Percentiles rank a stretch among this genome's conserved stretches.
Evolutionary conservation across 345 rosid genomes (phyloP).

Genomic region (Jatropha curcas): DNA sequence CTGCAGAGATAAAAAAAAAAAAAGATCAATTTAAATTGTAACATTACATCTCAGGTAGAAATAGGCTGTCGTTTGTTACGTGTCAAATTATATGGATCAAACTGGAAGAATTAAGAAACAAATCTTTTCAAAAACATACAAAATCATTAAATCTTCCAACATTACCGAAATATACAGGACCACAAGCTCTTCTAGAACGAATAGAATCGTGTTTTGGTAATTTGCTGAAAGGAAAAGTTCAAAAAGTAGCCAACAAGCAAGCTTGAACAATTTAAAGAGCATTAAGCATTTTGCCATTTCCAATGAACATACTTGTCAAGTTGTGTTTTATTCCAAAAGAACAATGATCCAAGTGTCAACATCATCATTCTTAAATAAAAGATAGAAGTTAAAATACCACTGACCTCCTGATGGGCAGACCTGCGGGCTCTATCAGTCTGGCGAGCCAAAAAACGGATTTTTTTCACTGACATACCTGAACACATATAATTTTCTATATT

Average conservation of each 20-base stretch:
- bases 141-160: too few species aligned
- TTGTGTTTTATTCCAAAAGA: not conserved
- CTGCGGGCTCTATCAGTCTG: conserved; percentile 93
- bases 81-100: not conserved
- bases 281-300: not conserved
- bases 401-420: conserved; percentile 98
- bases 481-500: not conserved
- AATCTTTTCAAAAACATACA: not conserved
- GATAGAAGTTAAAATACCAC: not conserved
- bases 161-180: too few species aligned
- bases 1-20: conserved; percentile 41
- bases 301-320: too few species aligned
- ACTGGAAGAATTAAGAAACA: not conserved
- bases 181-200: too few species aligned
- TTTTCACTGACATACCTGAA: conserved; percentile 91
- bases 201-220: too few species aligned
- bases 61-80: not conserved
- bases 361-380: too few species aligned
- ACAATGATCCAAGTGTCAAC: not conserved
- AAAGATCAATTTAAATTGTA: conserved; percentile 9
- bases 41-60: not conserved
- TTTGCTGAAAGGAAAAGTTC: too few species aligned
- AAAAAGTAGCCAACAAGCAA: too few species aligned
- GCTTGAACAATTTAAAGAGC: not conserved
- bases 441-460: conserved; percentile 95